These are phyloP conservation scores for Elaeis guineensis DNA, from an alignment of 176 grass and related monocot species.

Conservation along the genomic window DNA sequence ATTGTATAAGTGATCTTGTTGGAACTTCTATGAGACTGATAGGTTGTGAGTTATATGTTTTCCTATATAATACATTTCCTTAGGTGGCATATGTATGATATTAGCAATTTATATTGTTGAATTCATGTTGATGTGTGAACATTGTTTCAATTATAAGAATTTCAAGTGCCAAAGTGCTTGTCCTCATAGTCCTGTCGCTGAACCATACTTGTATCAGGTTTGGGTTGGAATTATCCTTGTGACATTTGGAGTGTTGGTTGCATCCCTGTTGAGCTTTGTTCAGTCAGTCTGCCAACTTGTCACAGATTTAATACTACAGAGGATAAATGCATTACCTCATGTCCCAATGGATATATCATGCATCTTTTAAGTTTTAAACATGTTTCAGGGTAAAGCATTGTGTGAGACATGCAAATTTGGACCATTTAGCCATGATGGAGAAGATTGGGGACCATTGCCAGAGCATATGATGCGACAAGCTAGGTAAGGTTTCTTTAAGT, in stretches of 20 bases:
- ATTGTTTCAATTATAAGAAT: too few species aligned
- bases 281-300: slow-evolving; percentile 36
- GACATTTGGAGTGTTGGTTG: slow-evolving; percentile 91
- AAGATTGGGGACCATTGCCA: slow-evolving; percentile 66
- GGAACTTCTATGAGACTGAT: too few species aligned
- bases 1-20: too few species aligned
- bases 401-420: slow-evolving; percentile 86
- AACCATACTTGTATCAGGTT: slow-evolving; percentile 39
- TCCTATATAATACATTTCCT: too few species aligned
- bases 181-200: slow-evolving; percentile 15
- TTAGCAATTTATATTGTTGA: too few species aligned
- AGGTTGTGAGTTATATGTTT: too few species aligned
- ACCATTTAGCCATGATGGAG: slow-evolving; percentile 97
- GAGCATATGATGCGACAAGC: slow-evolving; percentile 76
- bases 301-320: too few species aligned
- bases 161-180: too few species aligned
- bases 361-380: slow-evolving; percentile 1
- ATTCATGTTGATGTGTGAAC: too few species aligned
- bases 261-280: slow-evolving; percentile 74
- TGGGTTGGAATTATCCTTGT: slow-evolving; percentile 94
- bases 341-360: background rate
- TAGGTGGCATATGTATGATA: too few species aligned
- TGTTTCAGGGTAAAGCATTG: slow-evolving; percentile 69
- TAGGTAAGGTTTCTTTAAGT: slow-evolving; percentile 26
- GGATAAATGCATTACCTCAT: background rate